Conservation (phyloP, 140 eudicot species). For the Ambrosia hybrid region DNA sequence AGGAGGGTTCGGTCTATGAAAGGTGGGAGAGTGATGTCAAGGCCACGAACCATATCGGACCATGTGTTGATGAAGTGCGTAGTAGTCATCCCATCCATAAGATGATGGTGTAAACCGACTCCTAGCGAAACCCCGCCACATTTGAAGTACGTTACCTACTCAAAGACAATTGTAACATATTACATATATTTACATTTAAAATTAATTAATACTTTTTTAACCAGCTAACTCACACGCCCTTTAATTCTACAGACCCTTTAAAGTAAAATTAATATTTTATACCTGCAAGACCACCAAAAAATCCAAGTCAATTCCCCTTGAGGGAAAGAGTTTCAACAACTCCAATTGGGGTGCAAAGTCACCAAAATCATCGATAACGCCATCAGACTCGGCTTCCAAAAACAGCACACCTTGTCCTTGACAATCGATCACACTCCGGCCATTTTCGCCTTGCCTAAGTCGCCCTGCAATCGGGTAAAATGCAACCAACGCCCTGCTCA, state of each 20-base stretch:
- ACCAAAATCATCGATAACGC: background rate
- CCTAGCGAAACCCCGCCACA: conserved; percentile 14
- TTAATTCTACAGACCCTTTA: background rate
- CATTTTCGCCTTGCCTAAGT: background rate
- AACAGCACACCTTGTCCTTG: background rate
- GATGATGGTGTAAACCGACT: background rate
- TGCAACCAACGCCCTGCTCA: background rate
- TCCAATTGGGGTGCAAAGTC: background rate
- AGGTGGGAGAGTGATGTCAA: background rate
- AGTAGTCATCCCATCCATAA: background rate
- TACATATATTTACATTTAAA: too few relatives aligned
- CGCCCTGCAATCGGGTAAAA: background rate
- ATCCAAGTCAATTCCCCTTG: background rate
- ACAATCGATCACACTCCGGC: background rate
- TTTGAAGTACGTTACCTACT: conserved; percentile 10
- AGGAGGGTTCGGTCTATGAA: conserved; percentile 10
- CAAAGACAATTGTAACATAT: too few relatives aligned
- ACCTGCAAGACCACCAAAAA: background rate
- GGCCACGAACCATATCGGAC: background rate
- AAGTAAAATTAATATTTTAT: background rate
- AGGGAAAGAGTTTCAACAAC: background rate
- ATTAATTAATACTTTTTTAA: too few relatives aligned
- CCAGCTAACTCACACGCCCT: background rate
- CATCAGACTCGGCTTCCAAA: background rate
- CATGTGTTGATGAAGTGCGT: background rate